Conservation (phyloP, 192 early-diverging fungal species). For the Dissophora ornata region DNA sequence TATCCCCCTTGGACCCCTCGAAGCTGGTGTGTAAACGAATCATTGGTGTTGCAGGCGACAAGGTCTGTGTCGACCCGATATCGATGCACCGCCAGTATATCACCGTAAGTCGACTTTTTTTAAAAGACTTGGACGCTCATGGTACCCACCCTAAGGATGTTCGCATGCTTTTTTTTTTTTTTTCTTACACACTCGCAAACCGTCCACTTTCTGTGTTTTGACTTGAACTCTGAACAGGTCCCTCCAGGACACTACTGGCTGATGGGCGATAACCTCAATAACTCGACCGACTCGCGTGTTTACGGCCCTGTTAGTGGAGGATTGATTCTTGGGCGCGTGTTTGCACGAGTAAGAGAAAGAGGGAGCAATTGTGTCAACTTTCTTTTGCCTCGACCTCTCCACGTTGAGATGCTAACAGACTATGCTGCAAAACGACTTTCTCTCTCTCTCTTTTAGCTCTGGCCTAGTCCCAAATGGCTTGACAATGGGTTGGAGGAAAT, state of each 20-base stretch:
- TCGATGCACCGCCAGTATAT: constrained; percentile 66
- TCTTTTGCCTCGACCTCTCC: too few species aligned
- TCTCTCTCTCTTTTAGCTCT: constrained; percentile 29
- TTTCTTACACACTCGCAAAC: too few species aligned
- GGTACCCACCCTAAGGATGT: too few species aligned
- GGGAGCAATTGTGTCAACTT: not conserved
- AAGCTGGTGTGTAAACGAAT: constrained; percentile 84
- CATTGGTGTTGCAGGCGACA: constrained; percentile 86
- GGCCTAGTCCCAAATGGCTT: constrained; percentile 59
- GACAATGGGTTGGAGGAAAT: constrained; percentile 57
- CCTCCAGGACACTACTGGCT: constrained; percentile 92
- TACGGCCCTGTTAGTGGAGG: constrained; percentile 91
- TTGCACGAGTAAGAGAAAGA: constrained; percentile 62
- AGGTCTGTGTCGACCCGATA: constrained; percentile 82
- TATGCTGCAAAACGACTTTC: not conserved
- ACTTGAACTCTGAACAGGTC: constrained; percentile 59
- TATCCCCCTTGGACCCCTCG: constrained; percentile 76
- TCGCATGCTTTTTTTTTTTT: too few species aligned
- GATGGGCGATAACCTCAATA: constrained; percentile 89
- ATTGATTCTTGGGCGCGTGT: constrained; percentile 80
- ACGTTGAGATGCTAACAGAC: too few species aligned
- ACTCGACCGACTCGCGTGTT: constrained; percentile 90
- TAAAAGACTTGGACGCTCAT: too few species aligned
- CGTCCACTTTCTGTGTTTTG: not conserved
- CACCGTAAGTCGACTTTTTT: constrained; percentile 53